A percentile compares a stretch with the other conserved stretches of the same genome.
Evolutionary conservation across 805 yeast genomes (phyloP).

Genomic region (Gaillardinia entomophila): DNA sequence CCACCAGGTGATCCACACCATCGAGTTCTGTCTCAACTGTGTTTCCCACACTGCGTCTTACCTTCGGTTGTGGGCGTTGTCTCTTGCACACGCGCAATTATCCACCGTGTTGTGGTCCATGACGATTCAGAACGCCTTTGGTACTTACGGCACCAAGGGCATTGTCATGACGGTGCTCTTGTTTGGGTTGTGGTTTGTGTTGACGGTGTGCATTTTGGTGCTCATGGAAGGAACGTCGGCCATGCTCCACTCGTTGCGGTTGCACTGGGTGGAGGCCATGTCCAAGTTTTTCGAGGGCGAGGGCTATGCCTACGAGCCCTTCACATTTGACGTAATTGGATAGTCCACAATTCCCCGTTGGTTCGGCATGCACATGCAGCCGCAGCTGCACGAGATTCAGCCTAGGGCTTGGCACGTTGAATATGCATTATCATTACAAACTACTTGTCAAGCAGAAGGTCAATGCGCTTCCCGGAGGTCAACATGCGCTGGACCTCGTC

Average conservation of each 20-base stretch:
- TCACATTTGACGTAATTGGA: too few species aligned
- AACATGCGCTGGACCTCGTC: slow-evolving; percentile 29
- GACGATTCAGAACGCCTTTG: slow-evolving; percentile 83
- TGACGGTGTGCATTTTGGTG: slow-evolving; percentile 87
- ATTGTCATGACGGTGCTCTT: slow-evolving; percentile 69
- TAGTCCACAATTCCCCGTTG: too few species aligned
- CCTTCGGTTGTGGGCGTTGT: slow-evolving; percentile 93
- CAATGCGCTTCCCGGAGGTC: slow-evolving; percentile 19
- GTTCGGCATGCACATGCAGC: too few species aligned
- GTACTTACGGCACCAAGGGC: slow-evolving; percentile 57
- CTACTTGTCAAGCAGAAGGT: slow-evolving; percentile 7
- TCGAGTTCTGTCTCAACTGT: slow-evolving; percentile 94
- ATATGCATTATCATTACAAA: background rate
- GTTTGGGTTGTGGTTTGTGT: slow-evolving; percentile 91
- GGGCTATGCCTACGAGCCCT: slow-evolving; percentile 89
- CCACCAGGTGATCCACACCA: slow-evolving; percentile 95
- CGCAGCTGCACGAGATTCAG: too few species aligned
- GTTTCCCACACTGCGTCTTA: slow-evolving; percentile 99
- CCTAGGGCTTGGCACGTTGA: too few species aligned
- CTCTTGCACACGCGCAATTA: slow-evolving; percentile 94
- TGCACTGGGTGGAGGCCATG: slow-evolving; percentile 99
- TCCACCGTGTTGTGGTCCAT: slow-evolving; percentile 94
- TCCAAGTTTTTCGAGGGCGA: slow-evolving; percentile 97
- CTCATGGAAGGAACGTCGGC: slow-evolving; percentile 99
- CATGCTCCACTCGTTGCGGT: slow-evolving; percentile 95